Conservation (phyloP, 257 asterid species). For the Rhazya stricta region DNA sequence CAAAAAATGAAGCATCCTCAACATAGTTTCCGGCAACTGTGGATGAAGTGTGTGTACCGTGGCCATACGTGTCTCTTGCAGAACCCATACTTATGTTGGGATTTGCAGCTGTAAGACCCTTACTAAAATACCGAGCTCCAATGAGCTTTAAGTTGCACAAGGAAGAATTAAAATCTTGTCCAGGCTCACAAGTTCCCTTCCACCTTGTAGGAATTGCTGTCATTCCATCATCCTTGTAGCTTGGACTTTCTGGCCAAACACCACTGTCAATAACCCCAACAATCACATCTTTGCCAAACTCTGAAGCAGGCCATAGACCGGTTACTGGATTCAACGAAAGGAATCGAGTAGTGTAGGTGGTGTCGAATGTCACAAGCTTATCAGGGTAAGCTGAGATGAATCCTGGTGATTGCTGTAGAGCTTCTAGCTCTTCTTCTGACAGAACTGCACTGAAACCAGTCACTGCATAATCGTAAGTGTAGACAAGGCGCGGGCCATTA, state of each 20-base stretch:
- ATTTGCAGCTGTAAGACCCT: constrained; percentile 3
- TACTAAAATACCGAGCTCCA: constrained; percentile 5
- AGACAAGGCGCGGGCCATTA: background rate
- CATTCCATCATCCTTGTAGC: constrained; percentile 17
- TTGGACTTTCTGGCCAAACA: constrained; percentile 17
- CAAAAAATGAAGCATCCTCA: constrained; percentile 15
- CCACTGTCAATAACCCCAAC: constrained; percentile 14
- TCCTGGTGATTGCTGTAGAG: constrained; percentile 29
- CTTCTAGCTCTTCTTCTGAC: constrained; percentile 27
- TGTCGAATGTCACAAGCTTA: constrained; percentile 18
- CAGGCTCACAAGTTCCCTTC: constrained; percentile 16
- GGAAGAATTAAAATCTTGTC: constrained; percentile 10
- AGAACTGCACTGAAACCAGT: constrained; percentile 41
- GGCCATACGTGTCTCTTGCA: constrained; percentile 12
- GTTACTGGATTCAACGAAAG: background rate
- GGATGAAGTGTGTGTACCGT: constrained; percentile 18
- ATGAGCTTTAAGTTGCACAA: constrained; percentile 11
- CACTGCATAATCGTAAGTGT: constrained; percentile 38
- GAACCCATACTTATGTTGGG: constrained; percentile 14
- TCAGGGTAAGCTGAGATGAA: constrained; percentile 35
- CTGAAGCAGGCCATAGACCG: constrained; percentile 2
- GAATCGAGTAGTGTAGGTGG: constrained; percentile 1
- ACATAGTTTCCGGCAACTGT: constrained; percentile 18
- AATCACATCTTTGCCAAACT: constrained; percentile 10
- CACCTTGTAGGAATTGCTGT: constrained; percentile 8